Conservation (phyloP, 148 eudicot genomes). For the Fagopyrum esculentum region DNA sequence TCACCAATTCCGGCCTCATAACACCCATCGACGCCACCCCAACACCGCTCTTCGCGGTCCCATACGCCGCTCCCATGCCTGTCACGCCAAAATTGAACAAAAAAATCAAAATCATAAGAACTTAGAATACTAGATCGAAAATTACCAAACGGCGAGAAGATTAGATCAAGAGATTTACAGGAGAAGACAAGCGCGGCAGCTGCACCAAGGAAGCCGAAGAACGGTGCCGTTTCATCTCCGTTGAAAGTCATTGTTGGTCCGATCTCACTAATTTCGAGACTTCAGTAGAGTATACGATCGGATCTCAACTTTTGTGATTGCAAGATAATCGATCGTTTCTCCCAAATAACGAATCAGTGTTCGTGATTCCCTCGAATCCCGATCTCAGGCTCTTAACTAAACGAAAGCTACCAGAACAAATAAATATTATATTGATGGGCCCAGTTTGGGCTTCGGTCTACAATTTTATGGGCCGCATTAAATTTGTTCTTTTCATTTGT, state of each 20-base stretch:
- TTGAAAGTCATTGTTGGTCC: slow-evolving; percentile 11
- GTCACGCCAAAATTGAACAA: background rate
- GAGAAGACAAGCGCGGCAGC: slow-evolving; percentile 16
- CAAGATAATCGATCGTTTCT: background rate
- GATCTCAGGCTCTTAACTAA: too few relatives aligned
- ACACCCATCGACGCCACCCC: slow-evolving; percentile 18
- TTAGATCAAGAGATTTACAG: background rate
- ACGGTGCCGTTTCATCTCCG: slow-evolving; percentile 17
- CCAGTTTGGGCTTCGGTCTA: too few relatives aligned
- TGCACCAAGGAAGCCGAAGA: slow-evolving; percentile 11
- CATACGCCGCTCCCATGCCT: slow-evolving; percentile 18
- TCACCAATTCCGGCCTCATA: slow-evolving; percentile 16
- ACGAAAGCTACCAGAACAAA: too few relatives aligned
- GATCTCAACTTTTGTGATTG: background rate
- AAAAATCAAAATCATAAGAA: background rate
- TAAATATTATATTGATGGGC: too few relatives aligned
- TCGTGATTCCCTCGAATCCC: too few relatives aligned
- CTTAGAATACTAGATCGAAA: too few relatives aligned
- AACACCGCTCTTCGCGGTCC: slow-evolving; percentile 16
- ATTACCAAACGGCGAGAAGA: too few relatives aligned
- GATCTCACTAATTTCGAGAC: background rate
- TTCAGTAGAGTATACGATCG: background rate
- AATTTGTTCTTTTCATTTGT: too few relatives aligned
- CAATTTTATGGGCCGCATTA: too few relatives aligned
- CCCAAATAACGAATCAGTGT: background rate